These are phyloP conservation scores for Coccomyxa subellipsoidea DNA, from an alignment of 163 green algal species.

Conservation along the genomic window DNA sequence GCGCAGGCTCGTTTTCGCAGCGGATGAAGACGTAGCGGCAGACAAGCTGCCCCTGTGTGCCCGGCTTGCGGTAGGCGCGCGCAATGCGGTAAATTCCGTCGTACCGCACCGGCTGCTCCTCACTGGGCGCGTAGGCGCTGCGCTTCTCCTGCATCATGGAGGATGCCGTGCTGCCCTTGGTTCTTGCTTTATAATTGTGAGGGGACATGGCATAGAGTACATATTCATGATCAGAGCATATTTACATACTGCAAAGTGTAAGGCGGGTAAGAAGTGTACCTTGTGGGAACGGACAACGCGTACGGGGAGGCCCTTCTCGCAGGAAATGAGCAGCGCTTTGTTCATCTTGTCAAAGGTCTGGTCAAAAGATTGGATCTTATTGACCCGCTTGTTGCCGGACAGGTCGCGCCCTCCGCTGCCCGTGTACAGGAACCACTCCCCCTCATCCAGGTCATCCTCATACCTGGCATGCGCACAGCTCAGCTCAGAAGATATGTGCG, in stretches of 20 bases:
- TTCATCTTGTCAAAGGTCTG: slow-evolving; percentile 91
- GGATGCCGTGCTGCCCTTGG: neutral
- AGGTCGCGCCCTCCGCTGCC: slow-evolving; percentile 91
- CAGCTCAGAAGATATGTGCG: too few species aligned
- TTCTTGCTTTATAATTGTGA: too few species aligned
- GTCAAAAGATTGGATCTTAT: slow-evolving; percentile 85
- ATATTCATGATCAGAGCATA: too few species aligned
- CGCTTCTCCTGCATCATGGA: slow-evolving; percentile 79
- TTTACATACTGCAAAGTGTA: neutral
- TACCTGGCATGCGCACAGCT: too few species aligned
- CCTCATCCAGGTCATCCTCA: slow-evolving; percentile 91
- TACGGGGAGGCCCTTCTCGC: slow-evolving; percentile 82
- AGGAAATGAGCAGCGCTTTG: slow-evolving; percentile 84
- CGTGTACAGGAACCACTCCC: slow-evolving; percentile 98
- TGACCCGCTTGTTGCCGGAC: slow-evolving; percentile 95
- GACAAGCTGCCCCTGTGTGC: slow-evolving; percentile 65
- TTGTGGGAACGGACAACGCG: slow-evolving; percentile 88
- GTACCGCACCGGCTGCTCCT: slow-evolving; percentile 81
- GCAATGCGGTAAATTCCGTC: slow-evolving; percentile 96
- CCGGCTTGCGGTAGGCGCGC: slow-evolving; percentile 80
- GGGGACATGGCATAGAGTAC: too few species aligned
- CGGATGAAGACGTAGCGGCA: slow-evolving; percentile 93
- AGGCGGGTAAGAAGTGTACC: slow-evolving; percentile 17
- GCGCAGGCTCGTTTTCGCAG: slow-evolving; percentile 89
- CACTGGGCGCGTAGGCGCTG: slow-evolving; percentile 81